phyloP scores from a whole-genome alignment of 2,329 filamentous ascomycete genomes.

The Fusarium virguliforme region DNA sequence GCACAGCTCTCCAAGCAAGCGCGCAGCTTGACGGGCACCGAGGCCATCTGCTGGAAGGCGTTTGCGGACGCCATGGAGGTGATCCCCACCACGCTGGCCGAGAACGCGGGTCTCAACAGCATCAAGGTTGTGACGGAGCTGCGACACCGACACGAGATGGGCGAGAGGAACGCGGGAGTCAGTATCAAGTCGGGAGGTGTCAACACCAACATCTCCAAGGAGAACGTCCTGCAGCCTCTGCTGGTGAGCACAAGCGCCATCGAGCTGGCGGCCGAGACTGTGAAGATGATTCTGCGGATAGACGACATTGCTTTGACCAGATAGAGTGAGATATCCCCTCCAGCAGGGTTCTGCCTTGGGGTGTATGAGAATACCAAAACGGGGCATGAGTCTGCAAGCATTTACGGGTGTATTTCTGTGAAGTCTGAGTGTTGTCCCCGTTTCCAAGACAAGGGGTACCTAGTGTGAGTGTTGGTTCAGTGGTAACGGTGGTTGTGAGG shows the following conservation, averaged over 20 bases:
- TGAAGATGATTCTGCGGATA: constrained; percentile 89
- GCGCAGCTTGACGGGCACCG: constrained; percentile 88
- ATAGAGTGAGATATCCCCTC: constrained; percentile 60
- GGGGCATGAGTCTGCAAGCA: constrained; percentile 49
- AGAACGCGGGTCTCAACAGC: constrained; percentile 97
- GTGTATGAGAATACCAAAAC: constrained; percentile 59
- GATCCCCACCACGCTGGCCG: constrained; percentile 94
- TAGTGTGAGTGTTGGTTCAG: not conserved
- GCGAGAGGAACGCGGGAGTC: constrained; percentile 95
- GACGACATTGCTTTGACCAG: constrained; percentile 77
- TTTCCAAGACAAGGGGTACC: too few species aligned
- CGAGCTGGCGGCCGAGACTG: constrained; percentile 96
- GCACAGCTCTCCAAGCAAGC: constrained; percentile 87
- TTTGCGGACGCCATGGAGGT: constrained; percentile 99
- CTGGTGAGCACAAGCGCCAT: constrained; percentile 98
- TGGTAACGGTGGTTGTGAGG: too few species aligned
- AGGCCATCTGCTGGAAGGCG: constrained; percentile 98
- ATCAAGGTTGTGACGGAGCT: constrained; percentile 99
- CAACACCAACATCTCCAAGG: constrained; percentile 95
- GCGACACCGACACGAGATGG: constrained; percentile 93
- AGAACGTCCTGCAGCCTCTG: constrained; percentile 96
- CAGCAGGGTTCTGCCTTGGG: constrained; percentile 49
- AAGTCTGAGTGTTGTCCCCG: not conserved
- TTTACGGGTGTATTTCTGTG: constrained; percentile 31
- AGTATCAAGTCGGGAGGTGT: constrained; percentile 98